These are phyloP conservation scores for Cotoneaster glaucophyllus DNA, from an alignment of 306 rosid species.

Conservation along the genomic window DNA sequence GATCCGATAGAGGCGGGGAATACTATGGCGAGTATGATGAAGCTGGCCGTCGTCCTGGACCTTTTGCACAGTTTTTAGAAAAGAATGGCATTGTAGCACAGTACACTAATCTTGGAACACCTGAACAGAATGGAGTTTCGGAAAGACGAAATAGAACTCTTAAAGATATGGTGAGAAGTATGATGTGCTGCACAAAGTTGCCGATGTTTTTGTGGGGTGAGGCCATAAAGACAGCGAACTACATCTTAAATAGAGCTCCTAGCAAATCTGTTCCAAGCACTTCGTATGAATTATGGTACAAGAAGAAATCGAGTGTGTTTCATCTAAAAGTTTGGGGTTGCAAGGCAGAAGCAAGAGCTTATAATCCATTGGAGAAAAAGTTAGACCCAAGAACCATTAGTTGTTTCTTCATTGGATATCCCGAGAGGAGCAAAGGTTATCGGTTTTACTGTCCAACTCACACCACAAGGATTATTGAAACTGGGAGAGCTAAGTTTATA, in stretches of 20 bases:
- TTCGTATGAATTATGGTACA: background rate
- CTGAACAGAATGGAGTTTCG: no score
- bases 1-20: no score
- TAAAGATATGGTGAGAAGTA: background rate
- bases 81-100: background rate
- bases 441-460: no score
- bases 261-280: no score
- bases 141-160: background rate
- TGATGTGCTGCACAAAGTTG: background rate
- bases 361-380: background rate
- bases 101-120: background rate
- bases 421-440: no score
- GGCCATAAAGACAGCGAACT: no score
- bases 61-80: no score
- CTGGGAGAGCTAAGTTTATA: no score
- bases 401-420: background rate
- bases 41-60: no score
- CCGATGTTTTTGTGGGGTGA: background rate
- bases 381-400: background rate
- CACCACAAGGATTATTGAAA: no score
- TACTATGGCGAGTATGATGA: no score
- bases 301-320: background rate
- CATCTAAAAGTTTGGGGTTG: background rate
- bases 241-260: background rate
- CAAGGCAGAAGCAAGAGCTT: background rate